Percentiles rank a stretch among this genome's conserved stretches.
These are phyloP conservation scores for Bipolaris oryzae DNA, from an alignment of 2,329 filamentous ascomycete genomes.

Conservation along the genomic window DNA sequence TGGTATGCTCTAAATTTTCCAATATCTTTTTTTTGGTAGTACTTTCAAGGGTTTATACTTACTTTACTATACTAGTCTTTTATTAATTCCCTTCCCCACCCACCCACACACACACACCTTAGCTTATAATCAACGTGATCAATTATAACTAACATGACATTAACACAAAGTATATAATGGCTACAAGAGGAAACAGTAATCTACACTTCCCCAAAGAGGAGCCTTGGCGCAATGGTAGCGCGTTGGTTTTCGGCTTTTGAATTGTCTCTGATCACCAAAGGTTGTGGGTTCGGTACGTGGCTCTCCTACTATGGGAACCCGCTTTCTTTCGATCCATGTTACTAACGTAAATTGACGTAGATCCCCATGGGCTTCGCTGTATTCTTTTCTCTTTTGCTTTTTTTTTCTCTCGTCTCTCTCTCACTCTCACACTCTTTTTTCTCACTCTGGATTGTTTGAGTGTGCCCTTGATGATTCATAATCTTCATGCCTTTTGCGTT, in stretches of 20 bases:
- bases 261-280: conserved; percentile 24
- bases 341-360: neutral
- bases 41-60: neutral
- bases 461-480: neutral
- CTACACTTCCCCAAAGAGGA: conserved; percentile 18
- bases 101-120: no score
- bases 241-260: conserved; percentile 32
- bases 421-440: neutral
- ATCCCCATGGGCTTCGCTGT: conserved; percentile 17
- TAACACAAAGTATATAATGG: neutral
- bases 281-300: conserved; percentile 28
- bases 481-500: neutral
- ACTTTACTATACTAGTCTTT: no score
- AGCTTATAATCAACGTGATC: no score
- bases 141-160: no score
- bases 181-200: conserved; percentile 6
- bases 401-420: neutral
- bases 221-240: conserved; percentile 36
- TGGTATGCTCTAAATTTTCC: neutral
- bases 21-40: no score
- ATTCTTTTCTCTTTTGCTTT: conserved; percentile 11
- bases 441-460: neutral
- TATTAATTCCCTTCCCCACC: no score
- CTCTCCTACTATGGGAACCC: conserved; percentile 4
- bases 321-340: conserved; percentile 10